Conservation (phyloP, 108 stramenopile species). For the Pseudonitzschia multistriata region DNA sequence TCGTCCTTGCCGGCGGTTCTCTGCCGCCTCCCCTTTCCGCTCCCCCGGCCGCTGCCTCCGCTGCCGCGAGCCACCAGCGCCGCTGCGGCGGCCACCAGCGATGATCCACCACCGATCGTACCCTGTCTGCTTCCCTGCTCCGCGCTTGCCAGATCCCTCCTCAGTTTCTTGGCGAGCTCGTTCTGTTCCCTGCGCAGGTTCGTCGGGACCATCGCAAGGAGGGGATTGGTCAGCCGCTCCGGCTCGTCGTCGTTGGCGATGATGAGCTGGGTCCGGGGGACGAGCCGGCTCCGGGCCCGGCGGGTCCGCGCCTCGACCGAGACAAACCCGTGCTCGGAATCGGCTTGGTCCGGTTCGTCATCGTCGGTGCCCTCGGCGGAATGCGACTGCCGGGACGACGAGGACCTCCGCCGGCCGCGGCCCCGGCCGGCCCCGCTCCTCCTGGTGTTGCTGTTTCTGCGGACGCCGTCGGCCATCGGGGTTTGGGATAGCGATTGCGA, state of each 20-base stretch:
- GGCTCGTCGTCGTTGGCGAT: conserved; percentile 46
- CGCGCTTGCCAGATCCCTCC: background rate
- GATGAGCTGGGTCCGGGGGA: background rate
- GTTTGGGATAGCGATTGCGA: too few species aligned
- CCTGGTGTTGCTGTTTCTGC: background rate
- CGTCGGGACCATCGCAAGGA: conserved; percentile 34
- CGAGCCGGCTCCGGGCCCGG: background rate
- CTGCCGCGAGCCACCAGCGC: background rate
- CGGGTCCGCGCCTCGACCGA: background rate
- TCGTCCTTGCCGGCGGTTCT: too few species aligned
- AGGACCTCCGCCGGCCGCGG: background rate
- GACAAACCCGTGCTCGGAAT: background rate
- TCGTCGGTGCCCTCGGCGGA: background rate
- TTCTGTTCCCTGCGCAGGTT: conserved; percentile 3
- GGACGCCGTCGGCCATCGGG: too few species aligned
- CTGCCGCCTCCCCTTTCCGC: background rate
- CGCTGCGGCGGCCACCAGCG: background rate
- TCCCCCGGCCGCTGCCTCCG: too few species aligned
- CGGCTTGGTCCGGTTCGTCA: background rate
- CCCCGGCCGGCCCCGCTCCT: background rate
- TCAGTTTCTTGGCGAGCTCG: background rate
- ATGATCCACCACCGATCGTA: background rate
- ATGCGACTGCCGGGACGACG: background rate
- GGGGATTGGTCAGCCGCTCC: conserved; percentile 55
- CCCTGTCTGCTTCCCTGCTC: background rate